Evolutionary conservation across 148 eudicot species (phyloP).

Genomic region (Spergularia bocconei): DNA sequence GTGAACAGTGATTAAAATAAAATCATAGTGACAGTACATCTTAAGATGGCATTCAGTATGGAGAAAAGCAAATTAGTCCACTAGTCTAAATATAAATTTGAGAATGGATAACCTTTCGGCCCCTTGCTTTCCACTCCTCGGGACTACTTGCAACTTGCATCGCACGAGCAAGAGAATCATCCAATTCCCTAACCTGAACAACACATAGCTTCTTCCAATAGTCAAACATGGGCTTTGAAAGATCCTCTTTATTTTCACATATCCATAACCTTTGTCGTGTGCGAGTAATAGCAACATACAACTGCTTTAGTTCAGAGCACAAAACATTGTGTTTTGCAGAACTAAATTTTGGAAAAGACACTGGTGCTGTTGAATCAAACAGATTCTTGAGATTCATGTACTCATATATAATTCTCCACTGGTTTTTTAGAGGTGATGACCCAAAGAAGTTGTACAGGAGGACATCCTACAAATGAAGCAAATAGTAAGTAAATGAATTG

Average conservation of each 20-base stretch:
- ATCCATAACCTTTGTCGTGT: slow-evolving; percentile 86
- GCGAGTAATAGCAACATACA: slow-evolving; percentile 82
- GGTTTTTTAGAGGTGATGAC: slow-evolving; percentile 54
- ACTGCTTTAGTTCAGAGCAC: slow-evolving; percentile 76
- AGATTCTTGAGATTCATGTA: slow-evolving; percentile 47
- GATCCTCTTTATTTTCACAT: slow-evolving; percentile 59
- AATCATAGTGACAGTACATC: no score
- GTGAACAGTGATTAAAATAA: no score
- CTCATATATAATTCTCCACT: slow-evolving; percentile 63
- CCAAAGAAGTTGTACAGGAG: slow-evolving; percentile 69
- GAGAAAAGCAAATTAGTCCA: not conserved
- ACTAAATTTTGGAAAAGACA: slow-evolving; percentile 41
- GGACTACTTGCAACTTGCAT: slow-evolving; percentile 79
- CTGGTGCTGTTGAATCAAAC: slow-evolving; percentile 30
- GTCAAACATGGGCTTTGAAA: slow-evolving; percentile 69
- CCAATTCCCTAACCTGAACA: slow-evolving; percentile 59
- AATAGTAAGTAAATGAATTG: not conserved
- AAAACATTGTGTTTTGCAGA: slow-evolving; percentile 48
- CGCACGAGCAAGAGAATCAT: slow-evolving; percentile 68
- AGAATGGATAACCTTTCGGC: slow-evolving; percentile 48
- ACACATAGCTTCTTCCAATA: slow-evolving; percentile 63
- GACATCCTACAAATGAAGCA: slow-evolving; percentile 47
- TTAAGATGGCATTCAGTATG: not conserved
- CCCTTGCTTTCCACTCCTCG: slow-evolving; percentile 68
- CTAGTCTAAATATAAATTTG: not conserved